Conservation (phyloP, 2,329 filamentous ascomycete genomes). For the Byssochlamys sp. region DNA sequence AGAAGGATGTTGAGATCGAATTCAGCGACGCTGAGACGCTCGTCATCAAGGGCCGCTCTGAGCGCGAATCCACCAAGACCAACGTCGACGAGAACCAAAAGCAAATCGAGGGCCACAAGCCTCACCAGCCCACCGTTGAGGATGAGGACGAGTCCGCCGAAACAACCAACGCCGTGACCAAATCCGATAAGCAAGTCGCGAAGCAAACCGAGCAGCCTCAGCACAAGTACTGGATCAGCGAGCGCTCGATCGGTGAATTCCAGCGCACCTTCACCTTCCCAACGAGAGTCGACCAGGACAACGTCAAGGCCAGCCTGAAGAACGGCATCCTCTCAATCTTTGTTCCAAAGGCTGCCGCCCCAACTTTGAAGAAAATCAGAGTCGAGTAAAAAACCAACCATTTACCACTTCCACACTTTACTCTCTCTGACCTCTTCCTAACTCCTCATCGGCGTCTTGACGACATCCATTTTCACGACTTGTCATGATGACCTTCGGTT, state of each 20-base stretch:
- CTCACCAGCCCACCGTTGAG: constrained; percentile 44
- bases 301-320: constrained; percentile 52
- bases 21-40: constrained; percentile 38
- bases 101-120: constrained; percentile 13
- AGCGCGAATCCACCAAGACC: constrained; percentile 22
- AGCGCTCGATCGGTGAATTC: constrained; percentile 52
- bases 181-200: constrained; percentile 12
- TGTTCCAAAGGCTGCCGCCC: constrained; percentile 47
- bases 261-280: constrained; percentile 52
- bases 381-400: constrained; percentile 39
- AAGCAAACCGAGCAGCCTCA: constrained; percentile 13
- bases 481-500: not conserved
- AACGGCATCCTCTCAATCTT: constrained; percentile 50
- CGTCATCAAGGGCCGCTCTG: constrained; percentile 32
- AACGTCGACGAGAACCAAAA: constrained; percentile 13
- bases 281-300: constrained; percentile 48
- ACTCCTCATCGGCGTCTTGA: not conserved
- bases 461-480: not conserved
- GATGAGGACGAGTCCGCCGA: constrained; percentile 36
- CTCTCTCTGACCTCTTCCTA: not conserved
- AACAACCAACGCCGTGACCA: constrained; percentile 6
- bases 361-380: constrained; percentile 43
- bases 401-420: not conserved
- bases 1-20: constrained; percentile 37
- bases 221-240: constrained; percentile 50